A percentile compares a stretch with the other conserved stretches of the same genome.
These are phyloP conservation scores for Aspergillus intermedius DNA, from an alignment of 2,329 filamentous ascomycete species.

Conservation along the genomic window DNA sequence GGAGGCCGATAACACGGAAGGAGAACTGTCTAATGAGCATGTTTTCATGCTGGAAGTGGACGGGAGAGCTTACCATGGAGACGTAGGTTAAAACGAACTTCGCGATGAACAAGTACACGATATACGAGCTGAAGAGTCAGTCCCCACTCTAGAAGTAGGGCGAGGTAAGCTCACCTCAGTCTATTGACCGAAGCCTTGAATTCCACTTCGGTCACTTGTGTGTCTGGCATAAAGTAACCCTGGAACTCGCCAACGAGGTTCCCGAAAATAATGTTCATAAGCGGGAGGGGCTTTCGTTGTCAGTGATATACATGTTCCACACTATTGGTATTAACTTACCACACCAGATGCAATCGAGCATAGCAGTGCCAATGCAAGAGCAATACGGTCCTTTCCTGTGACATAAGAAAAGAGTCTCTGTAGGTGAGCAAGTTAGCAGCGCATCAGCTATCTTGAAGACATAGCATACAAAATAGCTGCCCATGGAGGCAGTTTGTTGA, in stretches of 20 bases:
- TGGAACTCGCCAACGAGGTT: slow-evolving; percentile 51
- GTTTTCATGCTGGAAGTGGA: no score
- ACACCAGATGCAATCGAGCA: slow-evolving; percentile 20
- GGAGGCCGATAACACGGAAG: slow-evolving; percentile 46
- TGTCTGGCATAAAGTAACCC: slow-evolving; percentile 45
- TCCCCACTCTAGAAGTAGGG: no score
- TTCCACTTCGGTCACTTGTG: slow-evolving; percentile 36
- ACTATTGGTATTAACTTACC: slow-evolving; percentile 12
- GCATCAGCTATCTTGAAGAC: not conserved
- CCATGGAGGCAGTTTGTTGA: slow-evolving; percentile 6
- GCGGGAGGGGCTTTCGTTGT: slow-evolving; percentile 27
- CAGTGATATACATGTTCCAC: not conserved
- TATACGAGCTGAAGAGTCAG: slow-evolving; percentile 41
- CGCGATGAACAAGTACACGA: slow-evolving; percentile 53
- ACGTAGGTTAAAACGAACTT: slow-evolving; percentile 51
- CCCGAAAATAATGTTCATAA: slow-evolving; percentile 57
- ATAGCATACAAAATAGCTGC: slow-evolving; percentile 10
- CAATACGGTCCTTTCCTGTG: slow-evolving; percentile 10
- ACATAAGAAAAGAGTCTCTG: slow-evolving; percentile 20
- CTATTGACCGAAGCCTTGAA: slow-evolving; percentile 48
- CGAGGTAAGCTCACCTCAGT: slow-evolving; percentile 13
- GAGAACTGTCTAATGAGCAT: slow-evolving; percentile 18
- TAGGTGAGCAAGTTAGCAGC: not conserved
- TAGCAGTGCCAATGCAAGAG: slow-evolving; percentile 14
- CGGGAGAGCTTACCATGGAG: slow-evolving; percentile 40